Percentiles rank a stretch among this genome's conserved stretches.
phyloP scores from a whole-genome alignment of 306 rosid genomes.

The Clitoria ternatea region DNA sequence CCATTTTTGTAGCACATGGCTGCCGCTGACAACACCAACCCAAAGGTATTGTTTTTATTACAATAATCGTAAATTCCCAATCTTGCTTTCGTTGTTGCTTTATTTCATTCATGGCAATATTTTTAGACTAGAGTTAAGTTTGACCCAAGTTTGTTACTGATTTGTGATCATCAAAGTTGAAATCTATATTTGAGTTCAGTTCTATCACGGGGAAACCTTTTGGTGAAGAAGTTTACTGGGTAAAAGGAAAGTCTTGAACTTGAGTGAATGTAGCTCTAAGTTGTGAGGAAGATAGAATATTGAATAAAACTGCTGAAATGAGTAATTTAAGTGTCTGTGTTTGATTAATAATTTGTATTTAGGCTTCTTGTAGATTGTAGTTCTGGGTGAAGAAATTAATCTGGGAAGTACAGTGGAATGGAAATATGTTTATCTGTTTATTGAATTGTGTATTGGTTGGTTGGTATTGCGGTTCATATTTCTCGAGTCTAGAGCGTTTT shows the following conservation, averaged over 20 bases:
- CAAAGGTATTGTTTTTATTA: conserved; percentile 34
- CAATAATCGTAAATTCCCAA: not conserved
- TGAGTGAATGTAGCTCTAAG: not conserved
- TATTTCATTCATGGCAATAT: not conserved
- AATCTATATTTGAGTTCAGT: not conserved
- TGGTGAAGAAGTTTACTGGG: not conserved
- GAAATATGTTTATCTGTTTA: not conserved
- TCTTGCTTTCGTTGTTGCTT: not conserved
- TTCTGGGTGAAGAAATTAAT: not conserved
- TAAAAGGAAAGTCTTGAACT: not conserved
- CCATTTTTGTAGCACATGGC: conserved; percentile 40
- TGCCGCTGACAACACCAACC: conserved; percentile 26
- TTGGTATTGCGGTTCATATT: not conserved
- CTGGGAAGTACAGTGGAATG: not conserved
- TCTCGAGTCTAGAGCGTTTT: not conserved
- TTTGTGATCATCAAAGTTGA: not conserved
- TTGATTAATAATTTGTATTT: not conserved
- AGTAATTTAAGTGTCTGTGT: not conserved
- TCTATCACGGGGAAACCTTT: not conserved
- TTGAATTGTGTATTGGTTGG: not conserved
- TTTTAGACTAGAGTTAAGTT: not conserved
- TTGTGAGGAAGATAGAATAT: not conserved
- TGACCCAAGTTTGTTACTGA: not conserved
- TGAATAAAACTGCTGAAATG: not conserved
- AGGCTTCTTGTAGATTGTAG: conserved; percentile 3